Conservation (phyloP, 2,329 filamentous ascomycete species). For the Nemania sp. region DNA sequence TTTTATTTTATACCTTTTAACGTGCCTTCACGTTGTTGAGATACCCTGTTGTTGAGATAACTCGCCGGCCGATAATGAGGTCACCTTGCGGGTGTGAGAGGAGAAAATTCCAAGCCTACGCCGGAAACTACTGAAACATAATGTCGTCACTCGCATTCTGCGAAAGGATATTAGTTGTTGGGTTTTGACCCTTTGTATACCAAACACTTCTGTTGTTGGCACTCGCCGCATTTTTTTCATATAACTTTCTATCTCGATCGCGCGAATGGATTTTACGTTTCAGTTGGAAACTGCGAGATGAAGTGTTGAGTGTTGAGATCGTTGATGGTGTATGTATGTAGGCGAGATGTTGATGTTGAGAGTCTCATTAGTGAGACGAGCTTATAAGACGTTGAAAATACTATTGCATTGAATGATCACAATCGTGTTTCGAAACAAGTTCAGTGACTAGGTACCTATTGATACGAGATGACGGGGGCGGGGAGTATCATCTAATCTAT, state of each 20-base stretch:
- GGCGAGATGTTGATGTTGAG: constrained; percentile 6
- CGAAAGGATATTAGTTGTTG: constrained; percentile 26
- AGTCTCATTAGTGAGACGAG: background rate
- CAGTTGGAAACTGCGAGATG: constrained; percentile 12
- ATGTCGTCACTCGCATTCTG: constrained; percentile 13
- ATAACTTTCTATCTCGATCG: constrained; percentile 25
- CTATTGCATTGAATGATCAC: background rate
- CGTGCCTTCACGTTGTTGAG: constrained; percentile 29
- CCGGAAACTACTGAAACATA: constrained; percentile 22
- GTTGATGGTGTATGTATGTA: constrained; percentile 16
- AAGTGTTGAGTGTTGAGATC: constrained; percentile 17
- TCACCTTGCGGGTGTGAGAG: constrained; percentile 23
- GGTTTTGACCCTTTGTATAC: constrained; percentile 24
- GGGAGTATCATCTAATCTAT: background rate
- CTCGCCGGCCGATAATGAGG: constrained; percentile 30
- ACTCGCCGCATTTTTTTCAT: constrained; percentile 23
- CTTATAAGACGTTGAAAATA: constrained; percentile 6
- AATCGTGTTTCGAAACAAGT: too few relatives aligned
- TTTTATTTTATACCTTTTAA: constrained; percentile 20
- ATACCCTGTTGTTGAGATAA: constrained; percentile 34
- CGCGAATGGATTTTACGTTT: constrained; percentile 16
- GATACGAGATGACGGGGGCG: too few relatives aligned
- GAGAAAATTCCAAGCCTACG: constrained; percentile 18
- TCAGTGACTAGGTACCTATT: too few relatives aligned
- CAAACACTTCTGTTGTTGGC: constrained; percentile 24